Evolutionary conservation across 2,329 filamentous ascomycete genomes (phyloP).

Genomic region (Fusarium concolor): DNA sequence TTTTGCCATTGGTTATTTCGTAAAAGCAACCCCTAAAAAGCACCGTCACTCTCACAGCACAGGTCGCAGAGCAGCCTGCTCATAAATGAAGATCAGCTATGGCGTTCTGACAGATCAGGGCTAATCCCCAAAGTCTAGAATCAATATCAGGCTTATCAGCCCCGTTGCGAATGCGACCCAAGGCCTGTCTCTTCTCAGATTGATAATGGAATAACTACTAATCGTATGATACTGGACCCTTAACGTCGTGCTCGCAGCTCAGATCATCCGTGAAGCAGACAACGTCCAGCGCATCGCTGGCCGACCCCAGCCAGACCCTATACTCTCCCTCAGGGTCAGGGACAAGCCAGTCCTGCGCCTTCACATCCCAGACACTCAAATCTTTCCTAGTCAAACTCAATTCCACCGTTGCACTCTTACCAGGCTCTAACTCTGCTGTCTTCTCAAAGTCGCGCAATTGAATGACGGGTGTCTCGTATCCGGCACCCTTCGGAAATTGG

Average conservation of each 20-base stretch:
- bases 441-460: slow-evolving; percentile 82
- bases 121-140: neutral
- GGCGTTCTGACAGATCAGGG: slow-evolving; percentile 8
- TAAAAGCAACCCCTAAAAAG: neutral
- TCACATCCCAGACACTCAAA: slow-evolving; percentile 78
- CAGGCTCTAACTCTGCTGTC: slow-evolving; percentile 64
- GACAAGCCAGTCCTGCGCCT: slow-evolving; percentile 74
- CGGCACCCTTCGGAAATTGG: slow-evolving; percentile 53
- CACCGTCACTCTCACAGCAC: neutral
- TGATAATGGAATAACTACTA: neutral
- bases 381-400: slow-evolving; percentile 75
- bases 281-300: slow-evolving; percentile 51
- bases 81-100: slow-evolving; percentile 12
- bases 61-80: neutral
- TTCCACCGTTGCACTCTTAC: slow-evolving; percentile 64
- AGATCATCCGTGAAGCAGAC: slow-evolving; percentile 49
- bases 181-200: neutral
- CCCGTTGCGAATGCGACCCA: neutral
- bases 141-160: neutral
- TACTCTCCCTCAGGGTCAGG: slow-evolving; percentile 53
- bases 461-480: slow-evolving; percentile 72
- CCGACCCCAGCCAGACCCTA: slow-evolving; percentile 54
- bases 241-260: slow-evolving; percentile 42
- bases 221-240: slow-evolving; percentile 33
- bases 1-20: neutral